Conservation (phyloP, 2,329 filamentous ascomycete species). For the Ceratocystis eucalypticola region DNA sequence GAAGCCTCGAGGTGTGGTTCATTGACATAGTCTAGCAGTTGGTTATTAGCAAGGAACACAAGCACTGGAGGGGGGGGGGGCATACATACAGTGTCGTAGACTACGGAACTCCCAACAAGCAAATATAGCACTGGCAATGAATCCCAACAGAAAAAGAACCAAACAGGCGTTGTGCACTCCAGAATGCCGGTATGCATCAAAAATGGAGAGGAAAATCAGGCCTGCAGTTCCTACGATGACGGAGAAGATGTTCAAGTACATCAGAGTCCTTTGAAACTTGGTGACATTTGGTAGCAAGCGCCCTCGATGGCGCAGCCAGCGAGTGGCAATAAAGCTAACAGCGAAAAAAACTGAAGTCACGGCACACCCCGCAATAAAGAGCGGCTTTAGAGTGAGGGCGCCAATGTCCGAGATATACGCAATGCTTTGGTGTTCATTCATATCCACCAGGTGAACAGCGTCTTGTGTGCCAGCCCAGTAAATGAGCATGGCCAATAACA, state of each 20-base stretch:
- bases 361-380: slow-evolving; percentile 61
- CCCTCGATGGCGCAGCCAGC: slow-evolving; percentile 71
- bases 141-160: slow-evolving; percentile 70
- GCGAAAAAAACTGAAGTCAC: slow-evolving; percentile 70
- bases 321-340: slow-evolving; percentile 64
- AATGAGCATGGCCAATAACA: slow-evolving; percentile 56
- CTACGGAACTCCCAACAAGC: slow-evolving; percentile 84
- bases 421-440: slow-evolving; percentile 44
- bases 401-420: slow-evolving; percentile 62
- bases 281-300: slow-evolving; percentile 63
- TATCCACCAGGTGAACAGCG: slow-evolving; percentile 44
- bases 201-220: slow-evolving; percentile 70
- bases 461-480: slow-evolving; percentile 49
- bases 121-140: slow-evolving; percentile 72
- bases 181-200: slow-evolving; percentile 62
- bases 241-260: slow-evolving; percentile 47
- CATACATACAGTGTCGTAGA: slow-evolving; percentile 52
- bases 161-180: slow-evolving; percentile 63
- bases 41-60: neutral
- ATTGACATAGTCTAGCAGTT: slow-evolving; percentile 49
- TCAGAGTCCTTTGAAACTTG: slow-evolving; percentile 48
- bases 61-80: neutral
- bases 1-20: slow-evolving; percentile 60
- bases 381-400: slow-evolving; percentile 50
- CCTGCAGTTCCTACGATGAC: slow-evolving; percentile 65